phyloP scores from a whole-genome alignment of 2,329 filamentous ascomycete species.

The Penicillium sp. region DNA sequence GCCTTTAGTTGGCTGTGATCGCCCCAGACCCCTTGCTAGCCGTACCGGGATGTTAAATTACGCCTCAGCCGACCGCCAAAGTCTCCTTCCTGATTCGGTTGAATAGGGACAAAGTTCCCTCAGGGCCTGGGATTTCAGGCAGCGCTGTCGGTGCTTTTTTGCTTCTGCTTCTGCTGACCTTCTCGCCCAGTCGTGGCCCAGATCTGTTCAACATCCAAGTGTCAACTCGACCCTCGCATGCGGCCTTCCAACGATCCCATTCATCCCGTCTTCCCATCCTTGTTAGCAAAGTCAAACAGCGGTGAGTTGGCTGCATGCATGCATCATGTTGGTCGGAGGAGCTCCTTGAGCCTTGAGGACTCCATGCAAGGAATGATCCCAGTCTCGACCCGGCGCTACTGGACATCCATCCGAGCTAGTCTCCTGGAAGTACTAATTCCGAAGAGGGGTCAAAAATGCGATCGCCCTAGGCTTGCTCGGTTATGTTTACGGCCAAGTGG shows the following conservation, averaged over 20 bases:
- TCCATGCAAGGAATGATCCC: background rate
- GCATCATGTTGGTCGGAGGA: background rate
- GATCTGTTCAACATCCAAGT: background rate
- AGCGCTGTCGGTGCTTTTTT: background rate
- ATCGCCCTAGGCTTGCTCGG: background rate
- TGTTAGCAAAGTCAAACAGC: background rate
- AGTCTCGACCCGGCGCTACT: background rate
- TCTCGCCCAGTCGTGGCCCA: background rate
- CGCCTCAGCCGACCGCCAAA: background rate
- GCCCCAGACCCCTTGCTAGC: background rate
- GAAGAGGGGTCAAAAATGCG: background rate
- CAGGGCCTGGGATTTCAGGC: background rate
- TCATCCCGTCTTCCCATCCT: background rate
- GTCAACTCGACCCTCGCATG: background rate
- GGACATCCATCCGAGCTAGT: background rate
- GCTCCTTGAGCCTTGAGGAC: background rate
- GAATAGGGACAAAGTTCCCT: background rate
- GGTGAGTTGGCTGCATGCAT: constrained; percentile 4
- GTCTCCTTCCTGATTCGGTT: background rate
- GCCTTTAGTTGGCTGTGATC: background rate
- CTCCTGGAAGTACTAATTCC: background rate
- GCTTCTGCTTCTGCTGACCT: background rate
- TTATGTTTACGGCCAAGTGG: background rate
- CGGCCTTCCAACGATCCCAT: background rate
- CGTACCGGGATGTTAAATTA: constrained; percentile 7